A percentile compares a stretch with the other conserved stretches of the same genome.
Evolutionary conservation across 2,329 filamentous ascomycete genomes (phyloP).

Genomic region (Apiospora rasikravindrae): DNA sequence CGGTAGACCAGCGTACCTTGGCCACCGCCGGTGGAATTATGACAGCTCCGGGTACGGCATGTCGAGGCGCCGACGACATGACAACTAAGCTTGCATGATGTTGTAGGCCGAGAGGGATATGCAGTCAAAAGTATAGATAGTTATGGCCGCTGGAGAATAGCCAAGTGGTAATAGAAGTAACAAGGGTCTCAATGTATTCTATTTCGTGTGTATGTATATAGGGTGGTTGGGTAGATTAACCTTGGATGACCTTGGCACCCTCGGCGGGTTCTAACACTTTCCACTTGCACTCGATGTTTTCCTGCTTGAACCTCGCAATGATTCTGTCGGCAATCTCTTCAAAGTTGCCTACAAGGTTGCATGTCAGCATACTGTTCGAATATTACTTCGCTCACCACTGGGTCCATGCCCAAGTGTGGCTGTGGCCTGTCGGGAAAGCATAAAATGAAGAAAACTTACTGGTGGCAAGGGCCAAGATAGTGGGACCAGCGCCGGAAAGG

Average conservation of each 20-base stretch:
- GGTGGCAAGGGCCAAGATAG: slow-evolving; percentile 91
- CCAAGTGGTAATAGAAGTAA: background rate
- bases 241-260: slow-evolving; percentile 52
- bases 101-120: background rate
- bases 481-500: slow-evolving; percentile 91
- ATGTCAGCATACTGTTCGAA: background rate
- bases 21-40: background rate
- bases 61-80: background rate
- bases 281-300: slow-evolving; percentile 83
- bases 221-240: background rate
- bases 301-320: slow-evolving; percentile 72
- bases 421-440: background rate
- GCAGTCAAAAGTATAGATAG: background rate
- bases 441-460: slow-evolving; percentile 40
- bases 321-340: slow-evolving; percentile 83
- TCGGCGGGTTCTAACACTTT: slow-evolving; percentile 87
- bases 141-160: background rate
- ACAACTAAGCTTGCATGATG: background rate
- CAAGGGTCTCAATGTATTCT: background rate
- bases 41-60: background rate
- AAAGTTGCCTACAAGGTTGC: slow-evolving; percentile 62
- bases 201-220: background rate
- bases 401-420: background rate
- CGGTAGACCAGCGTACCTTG: background rate
- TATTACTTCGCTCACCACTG: background rate